Evolutionary conservation across 257 asterid genomes (phyloP).

Genomic region (Solanum microdontum): DNA sequence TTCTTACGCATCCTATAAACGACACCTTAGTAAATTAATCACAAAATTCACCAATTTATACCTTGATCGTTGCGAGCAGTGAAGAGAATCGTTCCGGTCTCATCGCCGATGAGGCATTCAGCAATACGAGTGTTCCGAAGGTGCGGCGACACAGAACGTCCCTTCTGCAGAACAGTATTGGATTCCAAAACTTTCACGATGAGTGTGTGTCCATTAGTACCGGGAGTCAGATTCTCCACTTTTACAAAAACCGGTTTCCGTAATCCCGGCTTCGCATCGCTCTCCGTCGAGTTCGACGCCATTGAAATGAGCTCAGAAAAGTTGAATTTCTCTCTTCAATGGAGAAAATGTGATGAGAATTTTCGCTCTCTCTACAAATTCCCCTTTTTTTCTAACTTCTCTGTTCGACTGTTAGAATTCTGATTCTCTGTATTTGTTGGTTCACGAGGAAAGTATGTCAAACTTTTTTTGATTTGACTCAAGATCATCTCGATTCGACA

Average conservation of each 20-base stretch:
- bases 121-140: slow-evolving; percentile 50
- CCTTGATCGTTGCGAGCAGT: slow-evolving; percentile 85
- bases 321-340: neutral
- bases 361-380: neutral
- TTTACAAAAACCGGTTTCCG: slow-evolving; percentile 62
- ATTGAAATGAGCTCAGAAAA: slow-evolving; percentile 2
- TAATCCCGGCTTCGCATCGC: slow-evolving; percentile 6
- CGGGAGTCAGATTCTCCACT: slow-evolving; percentile 51
- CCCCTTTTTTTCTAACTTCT: neutral
- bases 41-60: neutral
- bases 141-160: slow-evolving; percentile 33
- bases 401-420: neutral
- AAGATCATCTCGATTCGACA: neutral
- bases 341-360: neutral
- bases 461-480: neutral
- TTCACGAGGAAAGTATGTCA: neutral
- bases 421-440: neutral
- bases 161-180: slow-evolving; percentile 31
- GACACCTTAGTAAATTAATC: neutral
- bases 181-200: slow-evolving; percentile 43
- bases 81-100: slow-evolving; percentile 58
- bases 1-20: neutral
- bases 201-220: slow-evolving; percentile 52
- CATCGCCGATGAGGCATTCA: slow-evolving; percentile 74
- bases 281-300: slow-evolving; percentile 17